Evolutionary conservation across 768 basidiomycete species (phyloP), one percentile per base, ranked within the genome.

Genomic region (Podaxis sp.): DNA sequence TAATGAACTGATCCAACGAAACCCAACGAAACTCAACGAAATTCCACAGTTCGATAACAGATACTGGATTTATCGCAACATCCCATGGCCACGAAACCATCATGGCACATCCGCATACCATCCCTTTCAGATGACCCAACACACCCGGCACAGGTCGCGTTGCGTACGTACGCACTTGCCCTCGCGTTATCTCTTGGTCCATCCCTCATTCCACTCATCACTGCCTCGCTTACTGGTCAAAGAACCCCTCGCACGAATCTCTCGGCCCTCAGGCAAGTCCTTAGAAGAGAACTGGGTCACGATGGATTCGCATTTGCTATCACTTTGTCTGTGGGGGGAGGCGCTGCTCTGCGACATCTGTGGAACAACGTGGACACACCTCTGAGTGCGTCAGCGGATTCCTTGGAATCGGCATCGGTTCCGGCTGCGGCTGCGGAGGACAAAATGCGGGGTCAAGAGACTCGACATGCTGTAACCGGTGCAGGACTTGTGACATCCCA

Each of bases 261-360:
- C 57, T 58, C 71, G 54, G 63, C 68, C 67, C 66, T 81, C 46
- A 66, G 67, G 64, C 73, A 76, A 52, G 71, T 86, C 12, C 72
- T 93, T 8, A 74, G 68, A 58, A 81, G 83, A 44, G 89, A 92
- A 68, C 71, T 90, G 11, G 80, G 82, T 7, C 65, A 80, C 40
- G 85, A 84, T 60, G 85, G 89, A 13, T 90, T 93, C 71, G 87
- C 91, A 5, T 87, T 83, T 60, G 82, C 88, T 30, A 82, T 91
- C 58, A 85, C 89, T 0, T 68, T 84, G 5, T 82, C 86, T 15
- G 77, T 90, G 4, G 89, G 82, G 0, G 91, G 90, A 7, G 90
- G 90, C 2, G 80, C 82, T 33, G 74, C 78, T 38, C 69, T 92
- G 20, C 78, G 78, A 56, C 75, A 76, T 33, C 58, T 85, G 10